A percentile compares a stretch with the other conserved stretches of the same genome.
Evolutionary conservation across 768 basidiomycete species (phyloP).

Genomic region (Mycena sanguinolenta): DNA sequence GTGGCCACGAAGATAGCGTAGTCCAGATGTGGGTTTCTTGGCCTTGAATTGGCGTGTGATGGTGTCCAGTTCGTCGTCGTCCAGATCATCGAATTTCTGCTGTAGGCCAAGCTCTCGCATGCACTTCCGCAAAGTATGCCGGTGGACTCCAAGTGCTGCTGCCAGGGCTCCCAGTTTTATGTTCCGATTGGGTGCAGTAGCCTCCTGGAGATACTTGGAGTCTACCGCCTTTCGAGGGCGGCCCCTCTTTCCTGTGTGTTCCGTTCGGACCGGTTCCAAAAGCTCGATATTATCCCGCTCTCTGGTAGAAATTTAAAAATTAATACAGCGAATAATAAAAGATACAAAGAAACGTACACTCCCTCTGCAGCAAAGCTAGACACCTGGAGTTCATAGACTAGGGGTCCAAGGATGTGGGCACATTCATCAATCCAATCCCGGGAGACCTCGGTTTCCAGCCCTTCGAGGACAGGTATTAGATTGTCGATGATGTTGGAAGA

Average conservation of each 20-base stretch:
- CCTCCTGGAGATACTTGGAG: not conserved
- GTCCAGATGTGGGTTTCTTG: constrained; percentile 6
- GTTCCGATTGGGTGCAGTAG: not conserved
- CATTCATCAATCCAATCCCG: constrained; percentile 4
- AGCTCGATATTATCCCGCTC: not conserved
- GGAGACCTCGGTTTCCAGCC: not conserved
- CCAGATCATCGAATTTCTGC: constrained; percentile 1
- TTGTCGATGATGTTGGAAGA: constrained; percentile 2
- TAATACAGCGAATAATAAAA: not conserved
- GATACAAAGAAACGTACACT: not conserved
- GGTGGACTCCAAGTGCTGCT: not conserved
- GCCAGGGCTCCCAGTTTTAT: constrained; percentile 11
- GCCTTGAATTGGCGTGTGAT: constrained; percentile 12
- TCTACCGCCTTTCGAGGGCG: not conserved
- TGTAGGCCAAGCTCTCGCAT: not conserved
- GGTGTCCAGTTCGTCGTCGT: not conserved
- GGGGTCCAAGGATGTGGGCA: constrained; percentile 13
- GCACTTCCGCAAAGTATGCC: constrained; percentile 11
- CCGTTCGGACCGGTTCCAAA: not conserved
- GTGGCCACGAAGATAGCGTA: constrained; percentile 5
- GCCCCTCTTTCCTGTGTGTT: not conserved
- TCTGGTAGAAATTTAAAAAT: not conserved
- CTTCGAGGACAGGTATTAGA: not conserved
- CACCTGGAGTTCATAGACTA: constrained; percentile 20
- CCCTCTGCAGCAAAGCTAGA: constrained; percentile 7